phyloP scores from a whole-genome alignment of 106 monocot species.

The Triglochin maritima region DNA sequence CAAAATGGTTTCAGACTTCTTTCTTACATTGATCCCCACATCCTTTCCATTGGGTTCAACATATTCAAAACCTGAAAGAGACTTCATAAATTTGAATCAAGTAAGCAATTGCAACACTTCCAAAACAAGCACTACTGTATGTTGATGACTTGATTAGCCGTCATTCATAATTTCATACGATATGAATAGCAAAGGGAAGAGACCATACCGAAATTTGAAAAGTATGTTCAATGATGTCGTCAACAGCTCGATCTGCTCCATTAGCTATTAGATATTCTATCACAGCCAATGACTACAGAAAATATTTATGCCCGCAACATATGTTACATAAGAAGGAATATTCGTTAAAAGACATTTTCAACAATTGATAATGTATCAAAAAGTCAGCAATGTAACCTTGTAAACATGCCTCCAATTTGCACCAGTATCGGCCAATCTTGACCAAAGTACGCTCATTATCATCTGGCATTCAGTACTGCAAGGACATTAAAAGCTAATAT shows the following conservation, averaged over 20 bases:
- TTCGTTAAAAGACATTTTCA: not conserved
- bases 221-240: slow-evolving; percentile 76
- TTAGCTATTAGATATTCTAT: slow-evolving; percentile 89
- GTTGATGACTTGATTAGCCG: not conserved
- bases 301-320: not conserved
- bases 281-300: slow-evolving; percentile 62
- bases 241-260: slow-evolving; percentile 85
- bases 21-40: slow-evolving; percentile 84
- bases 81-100: slow-evolving; percentile 35
- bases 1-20: slow-evolving; percentile 78
- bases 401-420: slow-evolving; percentile 88
- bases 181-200: not conserved
- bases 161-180: too few relatives aligned
- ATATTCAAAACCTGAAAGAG: slow-evolving; percentile 73
- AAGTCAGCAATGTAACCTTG: slow-evolving; percentile 37
- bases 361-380: not conserved
- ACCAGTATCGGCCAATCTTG: slow-evolving; percentile 50
- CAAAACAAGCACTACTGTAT: not conserved
- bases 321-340: not conserved
- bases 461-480: slow-evolving; percentile 73
- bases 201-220: slow-evolving; percentile 62
- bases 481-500: not conserved
- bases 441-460: slow-evolving; percentile 92
- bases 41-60: slow-evolving; percentile 96
- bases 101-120: not conserved